A percentile compares a stretch with the other conserved stretches of the same genome.
Conservation (phyloP, 257 asterid species). For the Solanum sejunctum region DNA sequence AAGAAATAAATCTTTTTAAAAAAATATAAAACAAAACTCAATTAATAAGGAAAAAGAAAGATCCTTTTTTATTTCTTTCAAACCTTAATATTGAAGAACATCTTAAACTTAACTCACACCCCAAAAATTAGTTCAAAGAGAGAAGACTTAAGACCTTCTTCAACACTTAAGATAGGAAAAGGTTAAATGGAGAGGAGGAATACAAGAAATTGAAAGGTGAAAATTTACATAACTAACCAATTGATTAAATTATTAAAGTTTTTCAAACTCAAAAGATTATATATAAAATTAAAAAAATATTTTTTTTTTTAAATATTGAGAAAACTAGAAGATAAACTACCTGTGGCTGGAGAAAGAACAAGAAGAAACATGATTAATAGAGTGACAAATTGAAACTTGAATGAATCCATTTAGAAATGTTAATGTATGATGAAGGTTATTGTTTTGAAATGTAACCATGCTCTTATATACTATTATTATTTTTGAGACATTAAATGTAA, state of each 20-base stretch:
- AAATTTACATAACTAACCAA: not conserved
- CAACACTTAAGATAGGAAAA: not conserved
- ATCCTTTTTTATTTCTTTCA: not conserved
- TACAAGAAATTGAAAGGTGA: not conserved
- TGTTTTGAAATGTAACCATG: not conserved
- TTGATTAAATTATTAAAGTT: fast-evolving
- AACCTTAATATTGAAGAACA: too few species aligned
- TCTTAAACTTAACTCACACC: too few species aligned
- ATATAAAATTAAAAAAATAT: not conserved
- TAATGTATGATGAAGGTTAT: not conserved
- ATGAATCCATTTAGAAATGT: not conserved
- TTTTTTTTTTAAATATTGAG: not conserved
- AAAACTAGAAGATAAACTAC: not conserved
- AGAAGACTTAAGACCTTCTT: too few species aligned
- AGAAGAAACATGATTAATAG: not conserved
- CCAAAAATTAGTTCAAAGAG: too few species aligned
- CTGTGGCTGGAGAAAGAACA: not conserved
- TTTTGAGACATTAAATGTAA: not conserved
- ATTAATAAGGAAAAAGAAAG: not conserved
- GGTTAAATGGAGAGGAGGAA: too few species aligned
- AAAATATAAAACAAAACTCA: not conserved
- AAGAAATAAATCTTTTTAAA: not conserved
- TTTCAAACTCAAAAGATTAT: not conserved
- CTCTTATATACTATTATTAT: not conserved
- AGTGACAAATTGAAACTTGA: not conserved